Percentiles rank a stretch among this genome's conserved stretches.
Evolutionary conservation across 192 early-diverging fungal genomes (phyloP).

Genomic region (Gryganskiella cystojenkinii): DNA sequence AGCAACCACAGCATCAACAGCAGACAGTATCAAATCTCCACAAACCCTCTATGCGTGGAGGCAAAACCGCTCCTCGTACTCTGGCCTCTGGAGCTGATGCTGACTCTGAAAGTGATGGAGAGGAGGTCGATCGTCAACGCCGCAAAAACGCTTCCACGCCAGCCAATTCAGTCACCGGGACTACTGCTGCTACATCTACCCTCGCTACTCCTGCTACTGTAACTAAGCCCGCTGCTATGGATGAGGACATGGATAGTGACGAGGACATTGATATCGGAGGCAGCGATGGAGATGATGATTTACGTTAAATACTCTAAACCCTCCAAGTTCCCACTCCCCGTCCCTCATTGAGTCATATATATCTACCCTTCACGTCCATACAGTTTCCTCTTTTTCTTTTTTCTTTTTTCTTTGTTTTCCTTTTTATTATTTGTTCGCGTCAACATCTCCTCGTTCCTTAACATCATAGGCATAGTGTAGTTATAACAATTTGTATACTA

Average conservation of each 20-base stretch:
- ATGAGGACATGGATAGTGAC: slow-evolving; percentile 57
- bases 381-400: neutral
- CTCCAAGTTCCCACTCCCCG: too few species aligned
- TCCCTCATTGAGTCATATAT: too few species aligned
- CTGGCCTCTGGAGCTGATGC: neutral
- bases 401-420: too few species aligned
- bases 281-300: slow-evolving; percentile 64
- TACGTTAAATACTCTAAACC: slow-evolving; percentile 60
- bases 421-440: too few species aligned
- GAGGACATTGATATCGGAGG: slow-evolving; percentile 68
- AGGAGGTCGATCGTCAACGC: slow-evolving; percentile 11
- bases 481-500: too few species aligned
- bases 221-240: slow-evolving; percentile 12
- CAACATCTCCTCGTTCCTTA: slow-evolving; percentile 4
- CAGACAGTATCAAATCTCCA: neutral
- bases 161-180: too few species aligned
- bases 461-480: too few species aligned
- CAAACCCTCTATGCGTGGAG: slow-evolving; percentile 20
- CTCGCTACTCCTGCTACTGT: neutral
- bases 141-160: too few species aligned
- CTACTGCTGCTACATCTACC: neutral
- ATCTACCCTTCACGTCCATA: too few species aligned
- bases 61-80: slow-evolving; percentile 31
- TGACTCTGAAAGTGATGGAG: slow-evolving; percentile 26
- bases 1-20: neutral